Conservation (phyloP, 2,329 filamentous ascomycete genomes). For the Aspergillus glaucus region DNA sequence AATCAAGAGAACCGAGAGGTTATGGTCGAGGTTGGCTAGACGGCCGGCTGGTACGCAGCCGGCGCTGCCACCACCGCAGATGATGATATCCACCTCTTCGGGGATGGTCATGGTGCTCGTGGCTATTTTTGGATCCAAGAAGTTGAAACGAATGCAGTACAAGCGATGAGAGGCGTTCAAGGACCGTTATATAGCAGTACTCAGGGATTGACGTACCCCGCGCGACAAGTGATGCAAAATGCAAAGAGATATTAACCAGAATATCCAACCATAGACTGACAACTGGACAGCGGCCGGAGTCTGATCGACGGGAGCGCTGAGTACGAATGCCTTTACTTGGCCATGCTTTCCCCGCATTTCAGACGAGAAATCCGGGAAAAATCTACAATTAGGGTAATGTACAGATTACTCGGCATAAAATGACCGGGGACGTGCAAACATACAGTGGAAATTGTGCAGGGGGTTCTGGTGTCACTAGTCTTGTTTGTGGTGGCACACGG, state of each 20-base stretch:
- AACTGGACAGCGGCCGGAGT: background rate
- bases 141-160: no score
- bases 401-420: background rate
- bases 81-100: slow-evolving; percentile 75
- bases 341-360: background rate
- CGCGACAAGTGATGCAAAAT: background rate
- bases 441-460: no score
- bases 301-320: background rate
- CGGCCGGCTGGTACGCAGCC: slow-evolving; percentile 37
- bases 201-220: background rate
- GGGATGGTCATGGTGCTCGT: slow-evolving; percentile 53
- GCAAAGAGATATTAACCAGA: background rate
- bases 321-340: background rate
- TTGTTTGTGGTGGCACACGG: no score
- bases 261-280: background rate
- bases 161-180: background rate
- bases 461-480: no score
- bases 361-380: background rate
- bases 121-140: background rate
- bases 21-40: slow-evolving; percentile 70
- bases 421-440: no score
- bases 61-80: slow-evolving; percentile 66
- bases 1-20: slow-evolving; percentile 63
- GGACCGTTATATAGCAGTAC: background rate
- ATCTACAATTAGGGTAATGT: background rate